phyloP scores from a whole-genome alignment of 2,329 filamentous ascomycete species.

The Lasiodiplodia sp. region DNA sequence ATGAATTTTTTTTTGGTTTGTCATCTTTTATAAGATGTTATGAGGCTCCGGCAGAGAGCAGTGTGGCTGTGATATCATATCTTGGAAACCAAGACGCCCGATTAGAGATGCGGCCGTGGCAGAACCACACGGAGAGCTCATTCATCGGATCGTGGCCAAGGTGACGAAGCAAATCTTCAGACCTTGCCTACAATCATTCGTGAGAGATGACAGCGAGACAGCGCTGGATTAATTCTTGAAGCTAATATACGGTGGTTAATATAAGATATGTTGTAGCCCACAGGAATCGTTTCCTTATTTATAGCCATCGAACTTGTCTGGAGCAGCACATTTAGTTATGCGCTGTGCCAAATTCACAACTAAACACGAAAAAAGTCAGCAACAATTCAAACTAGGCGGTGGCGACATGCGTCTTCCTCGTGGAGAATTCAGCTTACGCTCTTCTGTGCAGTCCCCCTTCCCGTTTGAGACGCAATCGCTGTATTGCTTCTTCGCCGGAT shows the following conservation, averaged over 20 bases:
- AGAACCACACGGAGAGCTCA: too few species aligned
- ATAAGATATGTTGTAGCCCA: background rate
- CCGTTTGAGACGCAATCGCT: background rate
- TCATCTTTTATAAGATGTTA: background rate
- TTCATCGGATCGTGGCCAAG: too few species aligned
- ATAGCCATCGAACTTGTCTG: background rate
- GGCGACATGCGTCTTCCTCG: too few species aligned
- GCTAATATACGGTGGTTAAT: background rate
- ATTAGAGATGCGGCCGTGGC: too few species aligned
- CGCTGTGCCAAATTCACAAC: background rate
- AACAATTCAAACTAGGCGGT: background rate
- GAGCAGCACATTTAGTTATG: background rate
- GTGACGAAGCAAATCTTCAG: too few species aligned
- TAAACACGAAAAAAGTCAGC: background rate
- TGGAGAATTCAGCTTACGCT: background rate
- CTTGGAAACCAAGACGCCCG: too few species aligned
- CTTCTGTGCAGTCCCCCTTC: constrained; percentile 16
- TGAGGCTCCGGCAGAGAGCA: too few species aligned
- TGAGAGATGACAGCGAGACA: background rate
- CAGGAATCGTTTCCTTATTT: background rate
- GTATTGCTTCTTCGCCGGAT: constrained; percentile 1
- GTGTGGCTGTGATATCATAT: too few species aligned
- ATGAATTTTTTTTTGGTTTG: background rate
- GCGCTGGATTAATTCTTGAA: background rate
- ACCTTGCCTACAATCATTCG: background rate